phyloP scores from a whole-genome alignment of 1,284 basidiomycete species.

The Athelia psychrophila region DNA sequence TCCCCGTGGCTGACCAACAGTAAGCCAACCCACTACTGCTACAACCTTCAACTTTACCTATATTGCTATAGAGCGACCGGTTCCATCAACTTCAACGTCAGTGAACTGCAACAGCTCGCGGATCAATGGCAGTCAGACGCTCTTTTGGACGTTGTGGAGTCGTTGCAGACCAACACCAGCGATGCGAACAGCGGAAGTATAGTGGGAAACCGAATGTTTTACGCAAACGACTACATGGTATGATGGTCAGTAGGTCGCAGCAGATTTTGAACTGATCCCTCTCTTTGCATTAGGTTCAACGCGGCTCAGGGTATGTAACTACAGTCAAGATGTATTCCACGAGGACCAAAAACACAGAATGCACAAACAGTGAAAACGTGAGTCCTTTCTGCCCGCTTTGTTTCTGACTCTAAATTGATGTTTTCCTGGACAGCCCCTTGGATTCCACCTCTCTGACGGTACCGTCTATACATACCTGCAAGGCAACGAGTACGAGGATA shows the following conservation, averaged over 20 bases:
- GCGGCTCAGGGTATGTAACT: constrained; percentile 56
- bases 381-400: constrained; percentile 7
- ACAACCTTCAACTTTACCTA: neutral
- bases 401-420: neutral
- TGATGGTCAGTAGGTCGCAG: constrained; percentile 2
- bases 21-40: constrained; percentile 17
- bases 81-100: constrained; percentile 56
- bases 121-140: constrained; percentile 44
- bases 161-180: constrained; percentile 46
- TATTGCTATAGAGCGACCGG: constrained; percentile 42
- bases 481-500: constrained; percentile 69
- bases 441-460: constrained; percentile 69
- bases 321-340: constrained; percentile 66
- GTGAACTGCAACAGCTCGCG: constrained; percentile 49
- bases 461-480: constrained; percentile 58
- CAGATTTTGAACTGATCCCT: neutral
- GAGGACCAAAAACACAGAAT: constrained; percentile 63
- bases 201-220: constrained; percentile 63
- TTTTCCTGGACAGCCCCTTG: constrained; percentile 46
- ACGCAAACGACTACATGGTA: constrained; percentile 68
- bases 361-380: constrained; percentile 60
- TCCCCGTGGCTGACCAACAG: constrained; percentile 59
- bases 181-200: constrained; percentile 35
- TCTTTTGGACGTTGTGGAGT: constrained; percentile 39
- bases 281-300: constrained; percentile 44